These are phyloP conservation scores for Magnaporthiopsis incrustans DNA, from an alignment of 2,329 filamentous ascomycete genomes.

Conservation along the genomic window DNA sequence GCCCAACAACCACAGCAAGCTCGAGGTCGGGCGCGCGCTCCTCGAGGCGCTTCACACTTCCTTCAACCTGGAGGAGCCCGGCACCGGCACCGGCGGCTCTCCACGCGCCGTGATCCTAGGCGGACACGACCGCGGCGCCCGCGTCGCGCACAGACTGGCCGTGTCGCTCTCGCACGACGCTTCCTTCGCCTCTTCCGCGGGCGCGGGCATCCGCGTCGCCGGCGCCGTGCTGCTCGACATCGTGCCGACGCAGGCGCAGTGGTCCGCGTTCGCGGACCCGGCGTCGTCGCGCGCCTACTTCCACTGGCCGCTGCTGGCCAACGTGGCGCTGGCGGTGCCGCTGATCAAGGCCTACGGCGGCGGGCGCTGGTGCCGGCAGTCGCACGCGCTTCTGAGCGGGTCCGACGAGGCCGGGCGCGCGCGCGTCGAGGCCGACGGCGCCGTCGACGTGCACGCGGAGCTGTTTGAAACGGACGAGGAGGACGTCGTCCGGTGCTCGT, in stretches of 20 bases:
- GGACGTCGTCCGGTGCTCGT: slow-evolving; percentile 32
- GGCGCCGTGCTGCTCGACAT: slow-evolving; percentile 38
- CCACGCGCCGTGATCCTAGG: slow-evolving; percentile 31
- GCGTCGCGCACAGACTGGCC: slow-evolving; percentile 39
- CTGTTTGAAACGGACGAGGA: slow-evolving; percentile 27
- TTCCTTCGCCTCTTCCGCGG: slow-evolving; percentile 5
- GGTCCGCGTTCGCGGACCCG: slow-evolving; percentile 30
- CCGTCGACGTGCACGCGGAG: slow-evolving; percentile 33
- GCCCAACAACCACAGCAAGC: slow-evolving; percentile 26
- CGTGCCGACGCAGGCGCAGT: slow-evolving; percentile 38
- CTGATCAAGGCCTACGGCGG: slow-evolving; percentile 35
- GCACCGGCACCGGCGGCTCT: slow-evolving; percentile 8
- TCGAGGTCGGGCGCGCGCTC: slow-evolving; percentile 31
- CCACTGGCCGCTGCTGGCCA: slow-evolving; percentile 44
- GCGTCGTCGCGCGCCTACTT: slow-evolving; percentile 29
- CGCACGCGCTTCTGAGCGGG: slow-evolving; percentile 23
- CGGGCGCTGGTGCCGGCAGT: slow-evolving; percentile 25
- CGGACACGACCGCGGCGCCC: slow-evolving; percentile 41
- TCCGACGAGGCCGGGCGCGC: slow-evolving; percentile 14
- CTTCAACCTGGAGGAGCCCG: slow-evolving; percentile 16
- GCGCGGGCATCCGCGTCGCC: slow-evolving; percentile 24
- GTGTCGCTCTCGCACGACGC: slow-evolving; percentile 26
- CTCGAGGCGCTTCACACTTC: slow-evolving; percentile 27
- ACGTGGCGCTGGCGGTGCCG: slow-evolving; percentile 30
- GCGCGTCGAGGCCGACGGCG: slow-evolving; percentile 23